phyloP scores from a whole-genome alignment of 2,329 filamentous ascomycete genomes.

The Thyridium curvatum region DNA sequence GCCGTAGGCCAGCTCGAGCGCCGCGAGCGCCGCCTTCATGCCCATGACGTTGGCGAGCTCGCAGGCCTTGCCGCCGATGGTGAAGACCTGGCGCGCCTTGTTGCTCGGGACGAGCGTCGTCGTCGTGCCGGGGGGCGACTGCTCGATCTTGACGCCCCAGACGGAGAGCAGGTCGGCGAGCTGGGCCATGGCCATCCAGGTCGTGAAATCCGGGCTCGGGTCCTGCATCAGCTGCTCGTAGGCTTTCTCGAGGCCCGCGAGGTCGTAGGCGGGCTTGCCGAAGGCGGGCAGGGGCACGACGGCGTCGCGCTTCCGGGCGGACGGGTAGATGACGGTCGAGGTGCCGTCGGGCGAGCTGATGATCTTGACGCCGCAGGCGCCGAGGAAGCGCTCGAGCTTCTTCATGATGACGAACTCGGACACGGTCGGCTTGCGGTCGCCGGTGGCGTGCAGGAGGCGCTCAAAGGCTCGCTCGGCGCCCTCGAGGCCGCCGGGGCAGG shows the following conservation, averaged over 20 bases:
- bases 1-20: conserved; percentile 15
- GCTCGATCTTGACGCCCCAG: conserved; percentile 10
- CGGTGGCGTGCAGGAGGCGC: conserved; percentile 9
- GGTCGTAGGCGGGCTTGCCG: conserved; percentile 9
- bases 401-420: conserved; percentile 10
- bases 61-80: conserved; percentile 12
- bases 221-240: not conserved
- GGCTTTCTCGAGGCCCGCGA: conserved; percentile 12
- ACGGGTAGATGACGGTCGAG: conserved; percentile 21
- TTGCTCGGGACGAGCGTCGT: not conserved
- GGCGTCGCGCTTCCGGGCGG: conserved; percentile 14
- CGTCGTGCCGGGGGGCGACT: not conserved
- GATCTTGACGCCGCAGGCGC: conserved; percentile 27
- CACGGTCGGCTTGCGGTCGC: conserved; percentile 6
- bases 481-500: conserved; percentile 77
- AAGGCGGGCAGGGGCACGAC: not conserved
- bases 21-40: conserved; percentile 13
- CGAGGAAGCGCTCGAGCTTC: conserved; percentile 15
- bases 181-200: conserved; percentile 13
- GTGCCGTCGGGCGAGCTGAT: conserved; percentile 24
- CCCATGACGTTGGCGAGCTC: conserved; percentile 11
- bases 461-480: conserved; percentile 38
- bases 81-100: conserved; percentile 12
- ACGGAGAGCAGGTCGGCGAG: conserved; percentile 12
- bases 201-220: conserved; percentile 9